These are phyloP conservation scores for Cyclospora cayetanensis DNA, from an alignment of 169 alveolate species.

Conservation along the genomic window DNA sequence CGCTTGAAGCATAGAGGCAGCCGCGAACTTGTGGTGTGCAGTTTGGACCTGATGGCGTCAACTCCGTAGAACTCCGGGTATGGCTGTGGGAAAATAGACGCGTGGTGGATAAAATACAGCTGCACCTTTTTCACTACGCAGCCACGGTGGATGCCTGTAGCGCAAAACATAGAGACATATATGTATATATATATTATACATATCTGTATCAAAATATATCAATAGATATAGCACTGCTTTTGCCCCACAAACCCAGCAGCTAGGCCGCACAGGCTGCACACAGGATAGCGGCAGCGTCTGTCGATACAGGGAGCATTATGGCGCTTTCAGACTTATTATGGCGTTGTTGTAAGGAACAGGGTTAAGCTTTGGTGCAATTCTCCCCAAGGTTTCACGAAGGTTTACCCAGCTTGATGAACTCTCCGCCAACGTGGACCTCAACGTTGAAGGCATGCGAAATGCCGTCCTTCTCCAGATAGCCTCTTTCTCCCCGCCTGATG, in stretches of 20 bases:
- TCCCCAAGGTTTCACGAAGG: background rate
- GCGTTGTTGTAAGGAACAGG: background rate
- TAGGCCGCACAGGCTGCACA: background rate
- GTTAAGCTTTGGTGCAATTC: background rate
- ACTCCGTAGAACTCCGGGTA: constrained; percentile 77
- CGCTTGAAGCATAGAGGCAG: too few relatives aligned
- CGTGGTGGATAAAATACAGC: constrained; percentile 86
- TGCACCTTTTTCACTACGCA: constrained; percentile 81
- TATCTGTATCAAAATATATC: background rate
- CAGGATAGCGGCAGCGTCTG: background rate
- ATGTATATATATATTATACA: background rate
- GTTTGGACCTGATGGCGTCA: constrained; percentile 78
- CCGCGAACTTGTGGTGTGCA: background rate
- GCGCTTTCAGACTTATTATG: background rate
- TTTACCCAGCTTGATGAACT: constrained; percentile 77
- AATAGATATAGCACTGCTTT: background rate
- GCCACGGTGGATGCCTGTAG: constrained; percentile 86
- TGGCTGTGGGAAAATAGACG: constrained; percentile 83
- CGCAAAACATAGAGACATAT: background rate
- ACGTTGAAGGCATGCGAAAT: constrained; percentile 79
- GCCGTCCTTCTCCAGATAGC: constrained; percentile 83
- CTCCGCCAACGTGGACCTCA: constrained; percentile 79
- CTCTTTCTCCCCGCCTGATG: constrained; percentile 82
- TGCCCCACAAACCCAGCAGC: background rate
- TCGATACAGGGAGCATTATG: background rate